phyloP scores from a whole-genome alignment of 2,329 filamentous ascomycete genomes.

The Aspergillus pseudoviridinutans region DNA sequence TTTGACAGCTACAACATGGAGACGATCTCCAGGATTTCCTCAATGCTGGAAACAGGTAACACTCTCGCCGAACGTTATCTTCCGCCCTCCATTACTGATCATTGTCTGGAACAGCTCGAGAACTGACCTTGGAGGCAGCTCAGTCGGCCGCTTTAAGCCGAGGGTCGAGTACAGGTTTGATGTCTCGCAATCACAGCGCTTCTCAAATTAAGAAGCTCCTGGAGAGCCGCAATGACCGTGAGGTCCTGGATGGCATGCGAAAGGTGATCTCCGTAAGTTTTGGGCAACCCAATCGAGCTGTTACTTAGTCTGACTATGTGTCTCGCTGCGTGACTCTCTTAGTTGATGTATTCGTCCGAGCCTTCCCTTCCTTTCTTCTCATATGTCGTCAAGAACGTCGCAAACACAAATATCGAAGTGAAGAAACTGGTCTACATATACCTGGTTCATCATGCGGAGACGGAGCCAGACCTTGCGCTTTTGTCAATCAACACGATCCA shows the following conservation, averaged over 20 bases:
- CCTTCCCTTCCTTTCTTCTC: constrained; percentile 91
- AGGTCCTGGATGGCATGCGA: constrained; percentile 86
- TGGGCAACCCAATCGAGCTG: not conserved
- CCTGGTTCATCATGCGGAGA: constrained; percentile 91
- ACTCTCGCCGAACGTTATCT: not conserved
- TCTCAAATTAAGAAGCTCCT: constrained; percentile 89
- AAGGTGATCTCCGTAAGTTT: constrained; percentile 73
- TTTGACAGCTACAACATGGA: constrained; percentile 61
- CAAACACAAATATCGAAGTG: constrained; percentile 87
- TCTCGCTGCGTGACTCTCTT: constrained; percentile 8
- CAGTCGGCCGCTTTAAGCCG: constrained; percentile 68
- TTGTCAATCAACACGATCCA: constrained; percentile 99
- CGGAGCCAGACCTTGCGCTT: constrained; percentile 90
- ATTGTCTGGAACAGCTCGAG: constrained; percentile 63
- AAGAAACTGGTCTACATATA: constrained; percentile 99
- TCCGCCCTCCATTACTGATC: constrained; percentile 12
- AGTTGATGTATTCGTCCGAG: constrained; percentile 95
- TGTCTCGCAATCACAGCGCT: constrained; percentile 65
- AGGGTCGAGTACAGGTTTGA: constrained; percentile 51
- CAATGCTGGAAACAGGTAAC: constrained; percentile 89
- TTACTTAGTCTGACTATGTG: constrained; percentile 13
- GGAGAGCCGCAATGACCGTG: constrained; percentile 88
- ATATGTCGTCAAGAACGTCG: constrained; percentile 96
- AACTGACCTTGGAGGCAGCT: constrained; percentile 95
- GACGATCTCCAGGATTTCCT: constrained; percentile 90